These are phyloP conservation scores for Truncatella angustata DNA, from an alignment of 2,329 filamentous ascomycete genomes.

Conservation along the genomic window DNA sequence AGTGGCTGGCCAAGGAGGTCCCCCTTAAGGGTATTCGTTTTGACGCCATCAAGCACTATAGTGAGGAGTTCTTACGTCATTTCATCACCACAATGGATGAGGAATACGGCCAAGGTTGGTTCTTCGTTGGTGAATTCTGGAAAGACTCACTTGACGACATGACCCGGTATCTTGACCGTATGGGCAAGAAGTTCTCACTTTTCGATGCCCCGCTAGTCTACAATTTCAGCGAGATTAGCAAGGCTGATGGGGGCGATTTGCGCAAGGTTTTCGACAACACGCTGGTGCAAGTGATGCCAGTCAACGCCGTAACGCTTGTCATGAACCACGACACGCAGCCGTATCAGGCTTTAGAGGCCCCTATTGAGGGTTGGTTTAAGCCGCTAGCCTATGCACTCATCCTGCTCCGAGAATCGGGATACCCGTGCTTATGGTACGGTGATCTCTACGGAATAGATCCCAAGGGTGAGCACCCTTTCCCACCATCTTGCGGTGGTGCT, in stretches of 20 bases:
- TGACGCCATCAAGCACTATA: conserved; percentile 36
- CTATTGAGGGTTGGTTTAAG: conserved; percentile 67
- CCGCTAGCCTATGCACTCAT: conserved; percentile 71
- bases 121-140: conserved; percentile 72
- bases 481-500: conserved; percentile 51
- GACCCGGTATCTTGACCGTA: conserved; percentile 53
- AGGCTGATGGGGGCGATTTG: conserved; percentile 56
- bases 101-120: conserved; percentile 47
- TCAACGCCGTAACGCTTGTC: conserved; percentile 56
- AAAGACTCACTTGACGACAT: conserved; percentile 55
- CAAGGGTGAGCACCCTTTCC: conserved; percentile 40
- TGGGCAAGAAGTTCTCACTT: conserved; percentile 57
- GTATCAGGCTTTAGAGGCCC: conserved; percentile 44
- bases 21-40: conserved; percentile 31
- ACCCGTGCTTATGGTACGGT: conserved; percentile 69
- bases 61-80: conserved; percentile 16
- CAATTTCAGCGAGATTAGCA: conserved; percentile 62
- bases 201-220: conserved; percentile 70
- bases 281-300: conserved; percentile 44
- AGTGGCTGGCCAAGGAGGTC: conserved; percentile 28
- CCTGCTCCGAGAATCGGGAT: conserved; percentile 58
- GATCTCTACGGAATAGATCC: conserved; percentile 61
- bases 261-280: conserved; percentile 61
- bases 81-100: conserved; percentile 17
- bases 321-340: conserved; percentile 68